Percentiles rank a stretch among this genome's conserved stretches.
Evolutionary conservation across 1,284 basidiomycete genomes (phyloP).

Genomic region (Filobasidium uniguttulatum): DNA sequence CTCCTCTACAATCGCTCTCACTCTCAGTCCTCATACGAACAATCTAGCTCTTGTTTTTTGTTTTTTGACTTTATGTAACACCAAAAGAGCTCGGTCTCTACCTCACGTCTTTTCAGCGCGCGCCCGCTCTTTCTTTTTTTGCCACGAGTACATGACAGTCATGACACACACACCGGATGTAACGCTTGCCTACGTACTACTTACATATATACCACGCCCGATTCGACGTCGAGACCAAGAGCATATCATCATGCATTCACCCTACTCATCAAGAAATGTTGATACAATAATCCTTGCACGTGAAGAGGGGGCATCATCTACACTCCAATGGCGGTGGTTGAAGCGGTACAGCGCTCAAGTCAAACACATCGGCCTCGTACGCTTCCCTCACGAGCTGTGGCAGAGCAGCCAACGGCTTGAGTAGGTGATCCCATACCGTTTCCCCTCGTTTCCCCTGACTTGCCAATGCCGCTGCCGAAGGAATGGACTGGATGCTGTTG

Average conservation of each 20-base stretch:
- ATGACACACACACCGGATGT: neutral
- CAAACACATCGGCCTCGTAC: constrained; percentile 51
- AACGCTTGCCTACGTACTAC: neutral
- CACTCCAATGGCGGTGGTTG: constrained; percentile 58
- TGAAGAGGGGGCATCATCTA: too few relatives aligned
- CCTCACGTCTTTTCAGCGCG: too few relatives aligned
- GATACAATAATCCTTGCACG: neutral
- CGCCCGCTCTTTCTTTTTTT: too few relatives aligned
- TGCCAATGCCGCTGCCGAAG: constrained; percentile 8
- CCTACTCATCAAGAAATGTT: neutral
- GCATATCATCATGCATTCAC: neutral
- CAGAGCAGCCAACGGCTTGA: constrained; percentile 26
- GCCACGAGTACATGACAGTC: neutral
- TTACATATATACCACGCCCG: neutral
- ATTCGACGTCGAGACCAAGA: neutral
- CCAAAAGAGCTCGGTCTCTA: too few relatives aligned
- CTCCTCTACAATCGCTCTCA: too few relatives aligned
- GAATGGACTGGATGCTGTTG: constrained; percentile 7
- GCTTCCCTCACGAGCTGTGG: constrained; percentile 46
- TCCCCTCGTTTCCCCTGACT: neutral
- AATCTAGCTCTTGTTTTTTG: too few relatives aligned
- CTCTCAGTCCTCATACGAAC: too few relatives aligned
- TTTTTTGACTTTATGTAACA: too few relatives aligned
- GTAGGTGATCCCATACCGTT: constrained; percentile 14
- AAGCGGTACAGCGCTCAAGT: constrained; percentile 60